Conservation (phyloP, 331 rosid species). For the Pyracantha coccinea region DNA sequence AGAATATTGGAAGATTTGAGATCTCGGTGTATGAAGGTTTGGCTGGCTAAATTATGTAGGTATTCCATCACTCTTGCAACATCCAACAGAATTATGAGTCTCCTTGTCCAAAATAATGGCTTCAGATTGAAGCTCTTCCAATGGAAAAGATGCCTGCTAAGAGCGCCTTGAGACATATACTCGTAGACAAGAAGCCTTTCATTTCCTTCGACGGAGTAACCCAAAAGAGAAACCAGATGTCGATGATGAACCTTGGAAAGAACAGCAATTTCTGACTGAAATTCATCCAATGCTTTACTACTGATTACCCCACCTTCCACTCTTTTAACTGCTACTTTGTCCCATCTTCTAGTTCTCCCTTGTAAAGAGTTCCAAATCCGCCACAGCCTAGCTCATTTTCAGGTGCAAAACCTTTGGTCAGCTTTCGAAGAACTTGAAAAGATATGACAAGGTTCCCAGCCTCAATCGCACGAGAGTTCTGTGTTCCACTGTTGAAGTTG, state of each 20-base stretch:
- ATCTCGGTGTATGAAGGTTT: constrained; percentile 71
- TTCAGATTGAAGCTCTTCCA: constrained; percentile 56
- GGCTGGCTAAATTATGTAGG: constrained; percentile 61
- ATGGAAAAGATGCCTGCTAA: constrained; percentile 75
- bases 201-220: constrained; percentile 55
- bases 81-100: constrained; percentile 70
- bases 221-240: constrained; percentile 71
- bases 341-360: constrained; percentile 75
- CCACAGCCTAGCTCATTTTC: constrained; percentile 77
- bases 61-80: constrained; percentile 82
- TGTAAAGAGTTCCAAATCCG: constrained; percentile 81
- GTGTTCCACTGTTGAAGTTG: constrained; percentile 44
- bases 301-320: constrained; percentile 56
- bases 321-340: constrained; percentile 76
- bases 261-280: constrained; percentile 68
- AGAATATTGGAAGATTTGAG: constrained; percentile 84
- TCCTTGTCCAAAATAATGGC: constrained; percentile 57
- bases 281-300: constrained; percentile 58
- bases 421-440: constrained; percentile 59
- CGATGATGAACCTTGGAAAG: constrained; percentile 83
- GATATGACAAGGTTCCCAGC: constrained; percentile 49
- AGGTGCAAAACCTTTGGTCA: constrained; percentile 45
- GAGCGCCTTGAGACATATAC: constrained; percentile 77
- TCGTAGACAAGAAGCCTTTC: constrained; percentile 80
- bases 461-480: constrained; percentile 35